Conservation (phyloP, 1,284 basidiomycete genomes). For the Xerocomus nothofagi region DNA sequence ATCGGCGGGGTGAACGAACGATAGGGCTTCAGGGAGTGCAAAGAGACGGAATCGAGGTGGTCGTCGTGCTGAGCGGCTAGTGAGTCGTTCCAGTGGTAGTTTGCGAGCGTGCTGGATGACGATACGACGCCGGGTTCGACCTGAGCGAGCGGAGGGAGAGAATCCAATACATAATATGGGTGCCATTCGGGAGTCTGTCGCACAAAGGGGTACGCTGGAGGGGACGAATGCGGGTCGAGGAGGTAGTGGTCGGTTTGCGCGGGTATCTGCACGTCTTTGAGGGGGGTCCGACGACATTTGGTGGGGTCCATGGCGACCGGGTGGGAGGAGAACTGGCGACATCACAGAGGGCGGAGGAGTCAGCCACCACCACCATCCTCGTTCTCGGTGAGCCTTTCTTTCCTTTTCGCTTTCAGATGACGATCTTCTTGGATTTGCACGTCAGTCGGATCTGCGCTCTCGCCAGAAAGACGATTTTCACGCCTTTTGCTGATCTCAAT, state of each 20-base stretch:
- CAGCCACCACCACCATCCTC: constrained; percentile 17
- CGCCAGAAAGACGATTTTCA: constrained; percentile 40
- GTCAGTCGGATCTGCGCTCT: constrained; percentile 48
- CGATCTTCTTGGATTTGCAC: constrained; percentile 49
- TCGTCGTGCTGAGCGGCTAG: neutral
- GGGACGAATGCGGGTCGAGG: constrained; percentile 10
- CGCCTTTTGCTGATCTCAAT: constrained; percentile 36
- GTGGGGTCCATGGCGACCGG: constrained; percentile 10
- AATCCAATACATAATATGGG: constrained; percentile 2
- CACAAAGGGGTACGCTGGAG: constrained; percentile 12
- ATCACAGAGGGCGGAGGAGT: constrained; percentile 14
- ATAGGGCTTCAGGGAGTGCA: neutral
- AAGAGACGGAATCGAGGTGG: neutral
- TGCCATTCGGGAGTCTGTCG: neutral
- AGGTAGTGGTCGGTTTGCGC: constrained; percentile 17
- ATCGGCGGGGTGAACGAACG: constrained; percentile 21
- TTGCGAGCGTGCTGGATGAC: neutral
- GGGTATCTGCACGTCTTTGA: constrained; percentile 19
- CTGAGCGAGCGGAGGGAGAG: constrained; percentile 3
- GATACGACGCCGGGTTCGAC: neutral
- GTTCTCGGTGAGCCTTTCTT: constrained; percentile 22
- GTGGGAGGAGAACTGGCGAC: neutral
- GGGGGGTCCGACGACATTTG: constrained; percentile 4
- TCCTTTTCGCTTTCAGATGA: constrained; percentile 28
- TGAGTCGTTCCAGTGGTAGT: neutral